Conservation (phyloP, 495 filamentous ascomycete species). For the Penicilliopsis zonata region DNA sequence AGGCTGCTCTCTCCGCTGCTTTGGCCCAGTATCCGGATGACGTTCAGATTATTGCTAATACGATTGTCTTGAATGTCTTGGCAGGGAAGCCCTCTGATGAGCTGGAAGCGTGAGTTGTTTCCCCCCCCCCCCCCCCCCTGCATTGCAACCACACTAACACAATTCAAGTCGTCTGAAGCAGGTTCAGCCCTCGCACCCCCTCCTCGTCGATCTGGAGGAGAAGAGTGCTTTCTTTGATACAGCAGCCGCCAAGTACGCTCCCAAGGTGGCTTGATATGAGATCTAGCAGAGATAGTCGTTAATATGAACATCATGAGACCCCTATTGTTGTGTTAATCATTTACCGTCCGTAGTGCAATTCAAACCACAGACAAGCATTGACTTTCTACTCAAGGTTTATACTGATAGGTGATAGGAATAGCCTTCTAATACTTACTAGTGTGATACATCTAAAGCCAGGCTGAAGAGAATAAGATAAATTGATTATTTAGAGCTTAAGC, state of each 20-base stretch:
- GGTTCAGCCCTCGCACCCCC: conserved; percentile 45
- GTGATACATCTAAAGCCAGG: too few relatives aligned
- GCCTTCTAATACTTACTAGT: too few relatives aligned
- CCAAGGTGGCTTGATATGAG: conserved; percentile 50
- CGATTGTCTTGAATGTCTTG: conserved; percentile 64
- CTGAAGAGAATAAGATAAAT: too few relatives aligned
- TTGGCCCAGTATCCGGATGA: conserved; percentile 59
- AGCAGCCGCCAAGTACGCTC: conserved; percentile 64
- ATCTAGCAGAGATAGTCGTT: too few relatives aligned
- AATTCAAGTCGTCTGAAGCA: conserved; percentile 45
- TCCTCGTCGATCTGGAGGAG: conserved; percentile 58
- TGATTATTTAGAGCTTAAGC: too few relatives aligned
- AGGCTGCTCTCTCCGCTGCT: conserved; percentile 72
- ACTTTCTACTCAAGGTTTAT: too few relatives aligned
- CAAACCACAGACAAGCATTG: too few relatives aligned
- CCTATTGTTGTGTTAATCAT: too few relatives aligned
- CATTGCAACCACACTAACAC: conserved; percentile 1
- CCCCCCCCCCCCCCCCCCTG: not conserved
- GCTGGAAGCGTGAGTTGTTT: conserved; percentile 40
- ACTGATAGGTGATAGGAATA: too few relatives aligned
- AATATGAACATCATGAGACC: too few relatives aligned
- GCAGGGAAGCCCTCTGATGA: conserved; percentile 56
- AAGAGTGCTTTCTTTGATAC: conserved; percentile 72
- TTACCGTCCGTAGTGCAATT: too few relatives aligned
- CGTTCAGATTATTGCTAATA: conserved; percentile 66